These are phyloP conservation scores for Earliella scabrosa DNA, from an alignment of 1,284 basidiomycete genomes.

Conservation along the genomic window DNA sequence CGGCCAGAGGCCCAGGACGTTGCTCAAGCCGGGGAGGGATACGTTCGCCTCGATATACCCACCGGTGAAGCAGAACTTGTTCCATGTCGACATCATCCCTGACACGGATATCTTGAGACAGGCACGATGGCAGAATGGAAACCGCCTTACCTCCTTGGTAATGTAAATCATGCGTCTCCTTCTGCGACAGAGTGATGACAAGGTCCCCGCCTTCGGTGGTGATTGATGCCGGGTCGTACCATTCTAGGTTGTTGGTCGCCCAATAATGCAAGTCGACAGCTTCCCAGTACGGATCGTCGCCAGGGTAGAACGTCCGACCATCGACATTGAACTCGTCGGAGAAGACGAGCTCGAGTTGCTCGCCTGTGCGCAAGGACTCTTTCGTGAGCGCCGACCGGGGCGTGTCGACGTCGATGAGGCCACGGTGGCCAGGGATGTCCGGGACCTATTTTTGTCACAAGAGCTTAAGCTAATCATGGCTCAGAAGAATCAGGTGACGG, in stretches of 20 bases:
- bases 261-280: slow-evolving; percentile 78
- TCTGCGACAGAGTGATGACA: slow-evolving; percentile 54
- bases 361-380: slow-evolving; percentile 42
- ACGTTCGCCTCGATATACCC: slow-evolving; percentile 48
- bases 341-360: slow-evolving; percentile 58
- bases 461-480: neutral
- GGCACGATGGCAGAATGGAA: slow-evolving; percentile 22
- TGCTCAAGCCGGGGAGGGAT: slow-evolving; percentile 42
- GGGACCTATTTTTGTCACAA: slow-evolving; percentile 29
- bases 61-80: slow-evolving; percentile 70
- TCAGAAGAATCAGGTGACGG: neutral
- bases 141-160: slow-evolving; percentile 46
- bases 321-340: slow-evolving; percentile 72
- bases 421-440: slow-evolving; percentile 40
- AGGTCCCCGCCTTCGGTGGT: slow-evolving; percentile 69
- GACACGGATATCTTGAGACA: slow-evolving; percentile 10
- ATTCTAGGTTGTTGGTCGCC: slow-evolving; percentile 52
- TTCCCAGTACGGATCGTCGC: slow-evolving; percentile 69
- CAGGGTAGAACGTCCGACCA: slow-evolving; percentile 58
- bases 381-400: slow-evolving; percentile 48
- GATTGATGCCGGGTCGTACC: slow-evolving; percentile 69
- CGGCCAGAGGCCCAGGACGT: slow-evolving; percentile 54
- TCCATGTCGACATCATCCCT: slow-evolving; percentile 47
- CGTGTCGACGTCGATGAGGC: slow-evolving; percentile 57
- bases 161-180: slow-evolving; percentile 59